phyloP scores from a whole-genome alignment of 164 flowering plant species.

The Berberis vulgaris region DNA sequence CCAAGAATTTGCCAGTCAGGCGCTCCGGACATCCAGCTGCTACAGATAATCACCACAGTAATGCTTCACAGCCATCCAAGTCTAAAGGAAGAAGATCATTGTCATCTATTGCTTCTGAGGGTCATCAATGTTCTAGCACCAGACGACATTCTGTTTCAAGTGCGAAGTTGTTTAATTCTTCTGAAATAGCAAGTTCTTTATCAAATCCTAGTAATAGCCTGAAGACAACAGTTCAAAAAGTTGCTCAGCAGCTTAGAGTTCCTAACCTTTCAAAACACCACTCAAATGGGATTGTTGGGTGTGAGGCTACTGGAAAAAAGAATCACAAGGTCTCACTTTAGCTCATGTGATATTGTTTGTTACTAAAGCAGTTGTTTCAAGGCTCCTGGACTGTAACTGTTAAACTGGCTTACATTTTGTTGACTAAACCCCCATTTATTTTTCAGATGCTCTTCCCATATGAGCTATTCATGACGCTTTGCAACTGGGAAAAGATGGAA shows the following conservation, averaged over 20 bases:
- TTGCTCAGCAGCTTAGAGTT: conserved; percentile 48
- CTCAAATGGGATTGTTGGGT: conserved; percentile 20
- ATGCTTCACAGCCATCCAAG: conserved; percentile 16
- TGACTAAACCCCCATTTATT: conserved; percentile 1
- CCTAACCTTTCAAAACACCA: conserved; percentile 38
- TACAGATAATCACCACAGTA: conserved; percentile 7
- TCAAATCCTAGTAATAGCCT: conserved; percentile 34
- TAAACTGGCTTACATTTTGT: neutral
- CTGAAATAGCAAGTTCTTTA: conserved; percentile 18
- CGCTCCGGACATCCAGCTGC: conserved; percentile 11
- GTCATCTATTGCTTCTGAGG: conserved; percentile 22
- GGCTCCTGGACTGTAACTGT: too few species aligned
- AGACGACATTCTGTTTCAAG: conserved; percentile 13
- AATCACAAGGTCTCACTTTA: conserved; percentile 29
- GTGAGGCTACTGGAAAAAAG: conserved; percentile 33
- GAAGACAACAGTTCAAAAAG: conserved; percentile 53
- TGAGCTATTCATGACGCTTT: conserved; percentile 68
- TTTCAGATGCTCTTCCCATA: conserved; percentile 63
- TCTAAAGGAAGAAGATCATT: conserved; percentile 14
- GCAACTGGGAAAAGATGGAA: conserved; percentile 60
- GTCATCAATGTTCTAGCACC: conserved; percentile 15
- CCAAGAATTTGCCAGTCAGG: conserved; percentile 9
- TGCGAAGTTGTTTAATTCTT: conserved; percentile 21
- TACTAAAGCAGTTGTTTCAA: too few species aligned
- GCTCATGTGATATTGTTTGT: too few species aligned